Percentiles rank a stretch among this genome's conserved stretches.
These are phyloP conservation scores for Solanum hybrid DNA, from an alignment of 305 asterid genomes.

Conservation along the genomic window DNA sequence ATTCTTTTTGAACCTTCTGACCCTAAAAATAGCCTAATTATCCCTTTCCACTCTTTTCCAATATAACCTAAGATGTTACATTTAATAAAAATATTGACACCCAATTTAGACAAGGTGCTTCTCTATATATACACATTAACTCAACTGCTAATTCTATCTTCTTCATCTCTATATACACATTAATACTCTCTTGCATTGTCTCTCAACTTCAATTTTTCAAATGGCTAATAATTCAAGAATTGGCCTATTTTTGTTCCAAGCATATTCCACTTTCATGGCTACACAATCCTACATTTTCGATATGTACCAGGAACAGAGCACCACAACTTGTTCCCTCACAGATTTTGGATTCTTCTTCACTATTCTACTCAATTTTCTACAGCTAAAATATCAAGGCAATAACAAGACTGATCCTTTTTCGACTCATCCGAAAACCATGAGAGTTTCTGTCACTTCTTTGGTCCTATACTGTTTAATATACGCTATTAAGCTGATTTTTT, in stretches of 20 bases:
- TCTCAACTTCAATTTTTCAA: neutral
- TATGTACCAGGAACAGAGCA: neutral
- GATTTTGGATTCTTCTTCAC: neutral
- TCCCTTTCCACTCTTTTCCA: no score
- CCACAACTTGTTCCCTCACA: neutral
- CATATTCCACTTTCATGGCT: neutral
- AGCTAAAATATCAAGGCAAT: conserved; percentile 3
- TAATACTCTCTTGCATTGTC: no score
- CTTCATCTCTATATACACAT: no score
- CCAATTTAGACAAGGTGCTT: neutral
- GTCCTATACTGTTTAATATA: neutral
- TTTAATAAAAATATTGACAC: no score
- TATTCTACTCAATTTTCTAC: neutral
- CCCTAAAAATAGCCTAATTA: no score
- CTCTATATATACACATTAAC: no score
- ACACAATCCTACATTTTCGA: neutral
- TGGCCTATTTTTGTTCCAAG: neutral
- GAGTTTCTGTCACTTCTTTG: neutral
- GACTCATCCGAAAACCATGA: neutral
- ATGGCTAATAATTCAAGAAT: neutral
- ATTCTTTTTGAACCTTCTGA: no score
- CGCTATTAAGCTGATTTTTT: neutral
- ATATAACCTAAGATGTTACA: no score
- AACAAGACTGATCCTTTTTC: neutral
- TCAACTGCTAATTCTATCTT: no score